phyloP scores from a whole-genome alignment of 164 flowering plant genomes.

The Piper longum region DNA sequence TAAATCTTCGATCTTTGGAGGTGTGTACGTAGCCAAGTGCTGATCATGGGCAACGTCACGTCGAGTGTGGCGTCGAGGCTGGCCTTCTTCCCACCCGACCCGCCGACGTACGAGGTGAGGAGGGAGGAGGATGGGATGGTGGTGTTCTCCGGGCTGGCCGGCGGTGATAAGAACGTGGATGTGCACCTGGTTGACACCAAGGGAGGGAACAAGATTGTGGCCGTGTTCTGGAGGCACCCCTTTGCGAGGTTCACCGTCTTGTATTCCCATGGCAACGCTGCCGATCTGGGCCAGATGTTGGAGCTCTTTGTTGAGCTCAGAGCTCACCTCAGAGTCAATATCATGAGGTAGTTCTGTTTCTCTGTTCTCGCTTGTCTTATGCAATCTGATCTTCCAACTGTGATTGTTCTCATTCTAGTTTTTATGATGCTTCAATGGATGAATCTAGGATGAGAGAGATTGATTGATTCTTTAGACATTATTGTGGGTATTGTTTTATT shows the following conservation, averaged over 20 bases:
- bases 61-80: constrained; percentile 75
- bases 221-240: constrained; percentile 86
- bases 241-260: constrained; percentile 63
- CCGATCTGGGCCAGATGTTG: constrained; percentile 89
- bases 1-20: no score
- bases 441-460: no score
- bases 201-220: constrained; percentile 69
- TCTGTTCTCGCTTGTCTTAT: not conserved
- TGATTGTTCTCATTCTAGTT: not conserved
- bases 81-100: constrained; percentile 95
- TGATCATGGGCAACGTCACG: constrained; percentile 74
- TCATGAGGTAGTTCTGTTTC: constrained; percentile 52
- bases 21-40: no score
- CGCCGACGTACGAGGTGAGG: constrained; percentile 74
- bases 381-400: not conserved
- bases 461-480: no score
- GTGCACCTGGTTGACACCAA: constrained; percentile 66
- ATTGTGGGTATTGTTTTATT: no score
- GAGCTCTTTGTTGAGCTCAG: constrained; percentile 93
- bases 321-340: constrained; percentile 81
- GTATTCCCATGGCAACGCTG: constrained; percentile 96
- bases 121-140: constrained; percentile 43
- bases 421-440: no score
- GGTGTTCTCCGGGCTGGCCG: constrained; percentile 45
- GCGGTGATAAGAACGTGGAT: constrained; percentile 62